Percentiles rank a stretch among this genome's conserved stretches.
phyloP scores from a whole-genome alignment of 2,329 filamentous ascomycete genomes.

The Periglandula ipomoeae region DNA sequence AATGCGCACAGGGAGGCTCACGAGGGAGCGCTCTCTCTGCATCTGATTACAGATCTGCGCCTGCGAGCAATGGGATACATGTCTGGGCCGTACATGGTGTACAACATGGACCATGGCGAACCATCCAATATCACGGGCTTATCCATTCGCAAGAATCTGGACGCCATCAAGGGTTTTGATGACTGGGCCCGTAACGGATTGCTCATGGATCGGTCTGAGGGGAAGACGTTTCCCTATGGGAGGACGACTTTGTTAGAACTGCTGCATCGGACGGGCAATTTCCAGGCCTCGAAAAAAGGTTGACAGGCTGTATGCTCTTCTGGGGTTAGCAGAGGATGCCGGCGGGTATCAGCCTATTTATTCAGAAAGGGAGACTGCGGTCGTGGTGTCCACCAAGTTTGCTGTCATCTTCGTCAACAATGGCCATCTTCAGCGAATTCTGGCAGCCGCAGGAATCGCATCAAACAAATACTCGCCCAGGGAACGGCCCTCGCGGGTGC shows the following conservation, averaged over 20 bases:
- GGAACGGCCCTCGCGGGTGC: slow-evolving; percentile 7
- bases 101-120: slow-evolving; percentile 1
- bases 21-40: slow-evolving; percentile 4
- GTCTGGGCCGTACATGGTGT: slow-evolving; percentile 7
- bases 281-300: slow-evolving; percentile 5
- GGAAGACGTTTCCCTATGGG: slow-evolving; percentile 6
- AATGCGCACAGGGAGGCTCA: slow-evolving; percentile 7
- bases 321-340: slow-evolving; percentile 8
- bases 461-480: background rate
- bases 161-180: slow-evolving; percentile 6
- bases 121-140: slow-evolving; percentile 1
- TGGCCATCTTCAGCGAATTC: slow-evolving; percentile 3
- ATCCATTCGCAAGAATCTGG: slow-evolving; percentile 6
- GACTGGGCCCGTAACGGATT: background rate
- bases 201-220: slow-evolving; percentile 2
- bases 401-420: slow-evolving; percentile 6
- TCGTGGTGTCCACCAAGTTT: slow-evolving; percentile 5
- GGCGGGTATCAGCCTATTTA: slow-evolving; percentile 6
- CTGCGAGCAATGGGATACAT: slow-evolving; percentile 9
- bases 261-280: slow-evolving; percentile 6
- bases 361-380: slow-evolving; percentile 5
- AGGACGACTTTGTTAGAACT: slow-evolving; percentile 3
- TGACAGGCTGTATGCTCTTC: slow-evolving; percentile 5
- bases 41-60: slow-evolving; percentile 6
- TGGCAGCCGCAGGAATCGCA: slow-evolving; percentile 6